Base-by-base conservation (phyloP, 2,329 filamentous ascomycete species). In the Colletotrichum incanum region DNA sequence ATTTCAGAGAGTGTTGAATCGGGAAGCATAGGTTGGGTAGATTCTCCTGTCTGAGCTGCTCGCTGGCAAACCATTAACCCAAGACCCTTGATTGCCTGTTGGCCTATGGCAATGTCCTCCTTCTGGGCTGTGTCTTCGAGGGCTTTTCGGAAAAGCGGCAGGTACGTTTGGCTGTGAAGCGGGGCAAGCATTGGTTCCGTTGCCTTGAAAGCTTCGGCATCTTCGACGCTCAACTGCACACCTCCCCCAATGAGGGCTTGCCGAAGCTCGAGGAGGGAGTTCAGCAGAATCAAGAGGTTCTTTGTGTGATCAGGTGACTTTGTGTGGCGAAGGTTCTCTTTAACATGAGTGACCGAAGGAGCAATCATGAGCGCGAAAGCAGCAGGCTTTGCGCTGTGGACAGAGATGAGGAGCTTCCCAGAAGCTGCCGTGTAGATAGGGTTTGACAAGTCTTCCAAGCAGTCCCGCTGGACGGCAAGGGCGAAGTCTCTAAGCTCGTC, bases 381-480 rank as follows among this genome's bases (percentile, higher is more conserved):
- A 31, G 80, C 79, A 5, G 82, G 78, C 43, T 83, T 86, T 18
- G 87, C 85, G 50, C 85, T 87, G 65, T 87, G 78, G 5, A 89
- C 83, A 62, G 86, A 86, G 67, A 87, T 83, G 11, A 90, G 78
- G 9, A 90, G 80, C 49, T 87, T 84, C 7, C 88, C 88, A 11
- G 88, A 86, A 8, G 85, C 81, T 41, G 85, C 84, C 0, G 86
- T 84, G 73, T 90, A 90, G 16, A 84, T 85, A 3, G 86, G 82
- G 70, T 86, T 89, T 5, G 84, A 84, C 26, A 91, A 78, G 67
- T 91, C 89, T 37, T 86, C 84, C 18, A 85, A 82, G 68, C 88
- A 86, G 75, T 91, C 89, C 43, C 84, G 83, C 71, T 87, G 87
- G 5, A 88, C 84, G 14, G 83, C 80, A 41, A 86, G 78, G 2